Evolutionary conservation across 257 asterid genomes (phyloP).

Genomic region (Penstemon newberryi): DNA sequence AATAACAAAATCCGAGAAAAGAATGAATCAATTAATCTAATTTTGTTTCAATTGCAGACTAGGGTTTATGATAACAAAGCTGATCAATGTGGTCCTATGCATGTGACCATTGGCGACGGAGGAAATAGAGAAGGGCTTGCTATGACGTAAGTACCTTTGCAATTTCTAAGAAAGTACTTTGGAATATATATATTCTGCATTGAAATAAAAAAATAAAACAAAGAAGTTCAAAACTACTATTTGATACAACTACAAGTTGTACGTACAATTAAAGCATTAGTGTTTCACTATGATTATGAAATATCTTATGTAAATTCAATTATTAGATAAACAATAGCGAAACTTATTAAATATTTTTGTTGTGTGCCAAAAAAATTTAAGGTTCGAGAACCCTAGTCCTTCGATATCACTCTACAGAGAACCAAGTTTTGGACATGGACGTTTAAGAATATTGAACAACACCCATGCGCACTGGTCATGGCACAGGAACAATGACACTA

Average conservation of each 20-base stretch:
- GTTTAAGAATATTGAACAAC: constrained; percentile 51
- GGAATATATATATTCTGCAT: neutral
- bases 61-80: constrained; percentile 68
- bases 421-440: constrained; percentile 90
- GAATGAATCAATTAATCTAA: neutral
- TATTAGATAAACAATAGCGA: too few species aligned
- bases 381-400: constrained; percentile 62
- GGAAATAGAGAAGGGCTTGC: constrained; percentile 98
- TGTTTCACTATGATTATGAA: too few species aligned
- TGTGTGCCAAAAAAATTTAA: constrained; percentile 14
- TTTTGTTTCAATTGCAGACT: constrained; percentile 42
- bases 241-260: too few species aligned
- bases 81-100: constrained; percentile 68
- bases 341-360: neutral
- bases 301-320: too few species aligned
- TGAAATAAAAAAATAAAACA: too few species aligned
- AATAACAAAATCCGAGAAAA: neutral
- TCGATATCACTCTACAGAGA: constrained; percentile 55
- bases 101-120: constrained; percentile 84
- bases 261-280: too few species aligned
- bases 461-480: constrained; percentile 86
- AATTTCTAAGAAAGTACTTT: too few species aligned
- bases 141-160: constrained; percentile 41
- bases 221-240: too few species aligned
- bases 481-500: constrained; percentile 64